Base-by-base conservation (phyloP, 2,329 filamentous ascomycete genomes). In the Exophiala sideris region DNA sequence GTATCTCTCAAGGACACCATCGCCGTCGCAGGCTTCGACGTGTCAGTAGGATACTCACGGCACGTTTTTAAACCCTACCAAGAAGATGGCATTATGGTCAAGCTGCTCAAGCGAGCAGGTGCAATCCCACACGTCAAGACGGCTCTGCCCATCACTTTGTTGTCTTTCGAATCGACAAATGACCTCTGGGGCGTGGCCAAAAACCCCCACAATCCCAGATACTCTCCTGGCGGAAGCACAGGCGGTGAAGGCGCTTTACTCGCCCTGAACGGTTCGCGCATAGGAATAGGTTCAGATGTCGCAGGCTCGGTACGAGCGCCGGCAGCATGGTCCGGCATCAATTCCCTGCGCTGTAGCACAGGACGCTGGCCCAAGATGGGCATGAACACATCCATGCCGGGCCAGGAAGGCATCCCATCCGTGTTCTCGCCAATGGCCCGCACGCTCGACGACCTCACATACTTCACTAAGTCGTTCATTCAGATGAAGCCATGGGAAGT, bases 81-180 rank as follows among this genome's bases (percentile, higher is more conserved):
- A 0, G 71, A 80, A 24, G 91, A 96, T 72, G 90, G 91, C 0
- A 76, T 83, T 2, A 82, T 90, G 65, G 85, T 89, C 18, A 81
- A 80, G 52, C 71, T 97, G 39, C 77, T 96, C 48, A 95, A 95
- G 67, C 88, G 94, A 67, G 89, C 90, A 2, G 81, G 91, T 18
- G 91, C 91, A 0, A 80, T 96, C 1, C 91, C 91, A 0, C 96
- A 95, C 67, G 89, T 91, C 60, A 97, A 96, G 77, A 96, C 91
- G 0, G 94, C 94, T 58, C 70, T 95, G 1, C 92, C 91, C 4
- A 87, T 92, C 52, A 95, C 91, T 0, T 79, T 96, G 1, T 78
- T 95, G 38, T 91, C 87, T 53, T 95, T 95, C 65, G 91, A 95
- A 70, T 91, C 87, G 12, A 83, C 83, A 48, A 87, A 86, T 63